A percentile compares a stretch with the other conserved stretches of the same genome.
These are phyloP conservation scores for Tillandsia fasciculata DNA, from an alignment of 176 grass and related monocot genomes.

Conservation along the genomic window DNA sequence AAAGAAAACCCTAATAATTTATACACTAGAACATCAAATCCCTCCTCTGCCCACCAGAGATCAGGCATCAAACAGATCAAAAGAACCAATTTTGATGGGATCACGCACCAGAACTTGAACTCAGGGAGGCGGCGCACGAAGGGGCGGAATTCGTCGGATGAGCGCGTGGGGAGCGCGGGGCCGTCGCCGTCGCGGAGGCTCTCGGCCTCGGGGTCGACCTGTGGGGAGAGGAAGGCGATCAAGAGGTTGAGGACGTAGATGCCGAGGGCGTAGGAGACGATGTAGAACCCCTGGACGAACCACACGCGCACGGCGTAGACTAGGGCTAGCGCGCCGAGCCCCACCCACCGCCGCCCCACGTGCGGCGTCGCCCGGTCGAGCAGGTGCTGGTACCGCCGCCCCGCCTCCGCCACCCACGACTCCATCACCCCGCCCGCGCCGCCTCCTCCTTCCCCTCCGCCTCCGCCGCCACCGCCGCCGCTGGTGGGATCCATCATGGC, in stretches of 20 bases:
- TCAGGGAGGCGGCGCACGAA: constrained; percentile 78
- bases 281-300: constrained; percentile 58
- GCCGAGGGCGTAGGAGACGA: constrained; percentile 72
- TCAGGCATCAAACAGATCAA: neutral
- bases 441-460: too few relatives aligned
- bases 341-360: constrained; percentile 52
- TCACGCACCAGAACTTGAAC: constrained; percentile 78
- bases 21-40: neutral
- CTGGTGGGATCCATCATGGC: constrained; percentile 29
- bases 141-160: constrained; percentile 65
- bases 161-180: constrained; percentile 46
- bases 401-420: constrained; percentile 11
- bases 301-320: constrained; percentile 58
- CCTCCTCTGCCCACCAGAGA: neutral
- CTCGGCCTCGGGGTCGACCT: constrained; percentile 65
- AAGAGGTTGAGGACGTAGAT: constrained; percentile 70
- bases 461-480: neutral
- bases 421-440: neutral
- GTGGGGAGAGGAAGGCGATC: constrained; percentile 72
- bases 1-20: neutral
- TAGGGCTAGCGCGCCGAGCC: constrained; percentile 25
- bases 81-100: neutral
- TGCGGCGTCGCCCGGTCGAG: constrained; percentile 63
- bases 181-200: constrained; percentile 28
- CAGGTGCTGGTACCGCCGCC: constrained; percentile 60